Base-by-base conservation (phyloP, 2,329 filamentous ascomycete genomes). In the Colletotrichum musicola region DNA sequence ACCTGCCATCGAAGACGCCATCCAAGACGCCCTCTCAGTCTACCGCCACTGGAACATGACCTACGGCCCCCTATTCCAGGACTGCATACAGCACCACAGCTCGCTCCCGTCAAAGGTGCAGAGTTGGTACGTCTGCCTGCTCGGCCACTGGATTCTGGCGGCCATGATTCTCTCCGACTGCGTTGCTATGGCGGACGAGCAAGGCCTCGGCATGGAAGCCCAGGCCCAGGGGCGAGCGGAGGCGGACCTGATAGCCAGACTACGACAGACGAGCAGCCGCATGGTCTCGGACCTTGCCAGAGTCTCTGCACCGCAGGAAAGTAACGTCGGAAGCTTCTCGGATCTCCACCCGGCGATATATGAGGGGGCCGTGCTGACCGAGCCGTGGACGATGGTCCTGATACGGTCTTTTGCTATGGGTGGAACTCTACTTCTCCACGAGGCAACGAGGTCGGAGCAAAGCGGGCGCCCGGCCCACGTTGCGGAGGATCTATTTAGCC, bases 111-210 rank as follows among this genome's bases (percentile, higher is more conserved):
- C 83, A 12, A 84, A 84, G 14, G 82, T 89, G 4, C 86, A 88
- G 72, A 87, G 86, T 49, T 90, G 88, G 88, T 89, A 88, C 68
- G 81, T 88, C 14, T 85, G 87, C 60, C 81, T 90, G 25, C 79
- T 83, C 0, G 85, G 84, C 0, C 88, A 89, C 71, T 90, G 87
- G 84, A 85, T 89, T 70, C 82, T 89, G 3, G 88, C 83, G 2
- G 81, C 82, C 0, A 81, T 90, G 49, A 78, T 89, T 25, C 77
- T 89, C 4, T 85, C 86, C 40, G 87, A 90, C 64, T 74, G 85
- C 4, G 77, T 90, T 13, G 83, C 86, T 54, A 75, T 80, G 27
- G 81, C 88, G 22, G 87, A 89, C 59, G 77, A 80, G 49, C 73
- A 74, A 10, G 70, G 72, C 3, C 68, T 78, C 13, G 78, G 78